Conservation (phyloP, 306 rosid species). For the Ochetophila trinervis region DNA sequence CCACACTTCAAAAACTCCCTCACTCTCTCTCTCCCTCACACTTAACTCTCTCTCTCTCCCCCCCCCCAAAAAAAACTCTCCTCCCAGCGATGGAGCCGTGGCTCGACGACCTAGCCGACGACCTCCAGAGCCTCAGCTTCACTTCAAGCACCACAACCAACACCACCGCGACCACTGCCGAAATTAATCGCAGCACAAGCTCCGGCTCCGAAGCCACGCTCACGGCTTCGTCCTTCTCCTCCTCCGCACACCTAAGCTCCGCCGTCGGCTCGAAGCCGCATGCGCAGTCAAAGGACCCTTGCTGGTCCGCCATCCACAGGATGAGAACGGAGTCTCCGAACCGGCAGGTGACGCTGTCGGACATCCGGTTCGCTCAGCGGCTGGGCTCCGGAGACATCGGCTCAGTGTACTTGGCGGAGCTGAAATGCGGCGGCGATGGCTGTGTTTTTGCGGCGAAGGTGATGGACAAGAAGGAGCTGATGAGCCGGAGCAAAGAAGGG, state of each 20-base stretch:
- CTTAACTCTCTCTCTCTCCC: background rate
- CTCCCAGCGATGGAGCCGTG: constrained; percentile 16
- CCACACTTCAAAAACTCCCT: constrained; percentile 22
- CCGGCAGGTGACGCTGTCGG: background rate
- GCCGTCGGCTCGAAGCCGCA: background rate
- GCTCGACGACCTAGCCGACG: constrained; percentile 17
- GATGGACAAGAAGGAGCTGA: constrained; percentile 54
- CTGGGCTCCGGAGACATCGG: constrained; percentile 57
- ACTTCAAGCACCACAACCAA: constrained; percentile 3
- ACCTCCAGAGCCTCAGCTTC: constrained; percentile 25
- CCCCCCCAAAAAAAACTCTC: background rate
- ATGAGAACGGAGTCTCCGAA: background rate
- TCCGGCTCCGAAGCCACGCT: constrained; percentile 26
- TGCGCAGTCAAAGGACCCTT: constrained; percentile 28
- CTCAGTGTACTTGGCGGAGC: constrained; percentile 47
- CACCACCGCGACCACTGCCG: constrained; percentile 4
- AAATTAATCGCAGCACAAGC: constrained; percentile 21
- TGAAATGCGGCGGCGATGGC: constrained; percentile 29
- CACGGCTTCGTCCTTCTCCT: constrained; percentile 12
- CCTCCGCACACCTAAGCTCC: background rate
- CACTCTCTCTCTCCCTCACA: constrained; percentile 1
- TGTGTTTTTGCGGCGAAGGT: constrained; percentile 51
- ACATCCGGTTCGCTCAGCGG: constrained; percentile 39
- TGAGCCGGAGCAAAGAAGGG: constrained; percentile 30
- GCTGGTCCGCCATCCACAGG: constrained; percentile 29